These are phyloP conservation scores for Arctium minus DNA, from an alignment of 129 eudicot genomes.

Conservation along the genomic window DNA sequence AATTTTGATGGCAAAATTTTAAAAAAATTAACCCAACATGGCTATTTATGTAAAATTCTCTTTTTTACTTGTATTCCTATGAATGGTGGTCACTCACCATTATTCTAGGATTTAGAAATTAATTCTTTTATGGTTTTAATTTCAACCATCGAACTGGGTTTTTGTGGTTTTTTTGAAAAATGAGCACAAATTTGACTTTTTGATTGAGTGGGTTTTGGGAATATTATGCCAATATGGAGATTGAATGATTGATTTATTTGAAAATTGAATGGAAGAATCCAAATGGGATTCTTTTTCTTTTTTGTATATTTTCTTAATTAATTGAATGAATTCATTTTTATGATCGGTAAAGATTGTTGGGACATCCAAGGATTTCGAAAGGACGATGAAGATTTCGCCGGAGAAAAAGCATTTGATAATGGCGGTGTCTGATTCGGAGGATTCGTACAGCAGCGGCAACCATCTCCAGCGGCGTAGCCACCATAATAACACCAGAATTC, in stretches of 20 bases:
- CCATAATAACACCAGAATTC: conserved; percentile 25
- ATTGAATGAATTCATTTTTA: neutral
- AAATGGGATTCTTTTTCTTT: conserved; percentile 10
- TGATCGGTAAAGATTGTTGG: conserved; percentile 61
- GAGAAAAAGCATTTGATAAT: conserved; percentile 39
- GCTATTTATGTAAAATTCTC: too few species aligned
- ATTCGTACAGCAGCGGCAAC: conserved; percentile 58
- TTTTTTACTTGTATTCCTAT: neutral
- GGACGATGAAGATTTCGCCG: conserved; percentile 38
- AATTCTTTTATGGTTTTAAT: neutral
- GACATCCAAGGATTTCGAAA: conserved; percentile 52
- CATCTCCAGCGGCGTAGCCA: conserved; percentile 31
- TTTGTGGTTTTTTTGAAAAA: conserved; percentile 10
- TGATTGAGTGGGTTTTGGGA: conserved; percentile 12
- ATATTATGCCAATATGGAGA: conserved; percentile 23
- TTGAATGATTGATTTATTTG: conserved; percentile 27
- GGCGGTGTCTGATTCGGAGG: conserved; percentile 58
- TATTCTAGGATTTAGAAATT: neutral
- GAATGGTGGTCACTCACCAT: conserved; percentile 3
- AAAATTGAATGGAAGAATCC: conserved; percentile 3
- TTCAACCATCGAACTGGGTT: conserved; percentile 6
- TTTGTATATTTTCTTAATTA: neutral
- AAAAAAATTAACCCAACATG: too few species aligned
- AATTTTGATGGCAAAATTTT: too few species aligned
- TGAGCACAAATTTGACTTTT: conserved; percentile 32